Evolutionary conservation across 441 rosid species (phyloP).

Genomic region (Adansonia rubrostipa): DNA sequence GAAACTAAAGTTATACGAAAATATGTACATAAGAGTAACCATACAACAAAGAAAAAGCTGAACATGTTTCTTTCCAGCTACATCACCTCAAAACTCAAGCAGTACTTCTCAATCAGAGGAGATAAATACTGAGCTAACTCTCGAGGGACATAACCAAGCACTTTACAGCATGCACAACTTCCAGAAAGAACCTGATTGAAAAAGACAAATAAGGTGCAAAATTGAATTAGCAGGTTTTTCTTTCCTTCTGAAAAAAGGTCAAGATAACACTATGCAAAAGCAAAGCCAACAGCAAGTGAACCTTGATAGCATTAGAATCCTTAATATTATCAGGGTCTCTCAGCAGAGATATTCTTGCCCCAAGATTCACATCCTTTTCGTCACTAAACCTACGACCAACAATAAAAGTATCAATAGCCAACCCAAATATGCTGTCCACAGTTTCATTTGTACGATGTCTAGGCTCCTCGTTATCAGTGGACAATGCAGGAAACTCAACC

Average conservation of each 20-base stretch:
- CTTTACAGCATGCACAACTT: slow-evolving; percentile 45
- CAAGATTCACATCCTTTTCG: slow-evolving; percentile 54
- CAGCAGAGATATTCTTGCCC: slow-evolving; percentile 52
- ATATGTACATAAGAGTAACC: background rate
- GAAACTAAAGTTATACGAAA: background rate
- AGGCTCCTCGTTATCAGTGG: slow-evolving; percentile 33
- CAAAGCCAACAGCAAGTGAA: slow-evolving; percentile 31
- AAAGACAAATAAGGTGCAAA: slow-evolving; percentile 2
- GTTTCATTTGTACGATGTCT: slow-evolving; percentile 23
- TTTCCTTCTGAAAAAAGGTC: background rate
- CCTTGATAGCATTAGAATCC: slow-evolving; percentile 83
- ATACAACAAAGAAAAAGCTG: background rate
- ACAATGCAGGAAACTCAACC: slow-evolving; percentile 33
- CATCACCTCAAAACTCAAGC: slow-evolving; percentile 67
- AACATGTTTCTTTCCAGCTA: background rate
- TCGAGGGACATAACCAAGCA: slow-evolving; percentile 83
- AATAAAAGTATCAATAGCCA: slow-evolving; percentile 62
- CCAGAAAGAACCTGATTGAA: slow-evolving; percentile 61
- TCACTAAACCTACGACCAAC: slow-evolving; percentile 81
- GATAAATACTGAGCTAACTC: slow-evolving; percentile 70
- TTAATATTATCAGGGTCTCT: slow-evolving; percentile 76
- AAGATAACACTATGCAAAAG: slow-evolving; percentile 13
- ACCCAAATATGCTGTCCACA: slow-evolving; percentile 40
- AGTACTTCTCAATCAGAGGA: slow-evolving; percentile 63
- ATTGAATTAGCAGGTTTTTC: slow-evolving; percentile 5